A percentile compares a stretch with the other conserved stretches of the same genome.
Evolutionary conservation across 2,329 filamentous ascomycete species (phyloP).

Genomic region (Monosporascus sp.): DNA sequence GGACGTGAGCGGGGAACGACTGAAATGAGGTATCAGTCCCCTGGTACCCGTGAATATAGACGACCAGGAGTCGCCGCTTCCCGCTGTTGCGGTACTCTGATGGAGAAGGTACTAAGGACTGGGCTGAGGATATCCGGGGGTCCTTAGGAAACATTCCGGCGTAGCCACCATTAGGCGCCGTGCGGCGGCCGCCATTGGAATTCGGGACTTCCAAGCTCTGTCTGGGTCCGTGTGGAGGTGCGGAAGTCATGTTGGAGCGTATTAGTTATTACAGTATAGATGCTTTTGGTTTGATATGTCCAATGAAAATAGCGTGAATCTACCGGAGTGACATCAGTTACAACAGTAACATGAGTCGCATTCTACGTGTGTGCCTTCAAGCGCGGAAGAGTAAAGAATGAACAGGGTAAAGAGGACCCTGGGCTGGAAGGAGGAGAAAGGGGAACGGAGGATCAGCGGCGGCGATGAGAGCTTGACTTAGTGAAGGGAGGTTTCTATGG

Average conservation of each 20-base stretch:
- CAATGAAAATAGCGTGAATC: background rate
- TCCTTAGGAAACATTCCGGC: slow-evolving; percentile 25
- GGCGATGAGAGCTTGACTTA: too few relatives aligned
- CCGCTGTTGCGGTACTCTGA: slow-evolving; percentile 22
- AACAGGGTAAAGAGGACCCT: background rate
- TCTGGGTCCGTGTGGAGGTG: background rate
- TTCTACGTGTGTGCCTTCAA: background rate
- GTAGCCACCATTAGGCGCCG: slow-evolving; percentile 11
- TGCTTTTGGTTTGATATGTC: background rate
- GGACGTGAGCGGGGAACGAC: slow-evolving; percentile 83
- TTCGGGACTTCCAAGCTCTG: slow-evolving; percentile 3
- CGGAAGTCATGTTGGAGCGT: background rate
- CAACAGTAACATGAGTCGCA: background rate
- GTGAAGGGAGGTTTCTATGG: too few relatives aligned
- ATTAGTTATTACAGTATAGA: background rate
- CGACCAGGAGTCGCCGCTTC: slow-evolving; percentile 60
- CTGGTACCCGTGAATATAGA: slow-evolving; percentile 90
- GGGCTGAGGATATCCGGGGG: slow-evolving; percentile 44
- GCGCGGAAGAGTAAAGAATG: background rate
- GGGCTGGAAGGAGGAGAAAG: background rate
- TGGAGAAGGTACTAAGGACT: slow-evolving; percentile 29
- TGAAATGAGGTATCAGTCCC: slow-evolving; percentile 83
- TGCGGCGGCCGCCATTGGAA: background rate
- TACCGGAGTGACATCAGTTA: background rate
- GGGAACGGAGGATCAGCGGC: background rate